Evolutionary conservation across 805 yeast species (phyloP).

Genomic region (Candida silvicultrix): DNA sequence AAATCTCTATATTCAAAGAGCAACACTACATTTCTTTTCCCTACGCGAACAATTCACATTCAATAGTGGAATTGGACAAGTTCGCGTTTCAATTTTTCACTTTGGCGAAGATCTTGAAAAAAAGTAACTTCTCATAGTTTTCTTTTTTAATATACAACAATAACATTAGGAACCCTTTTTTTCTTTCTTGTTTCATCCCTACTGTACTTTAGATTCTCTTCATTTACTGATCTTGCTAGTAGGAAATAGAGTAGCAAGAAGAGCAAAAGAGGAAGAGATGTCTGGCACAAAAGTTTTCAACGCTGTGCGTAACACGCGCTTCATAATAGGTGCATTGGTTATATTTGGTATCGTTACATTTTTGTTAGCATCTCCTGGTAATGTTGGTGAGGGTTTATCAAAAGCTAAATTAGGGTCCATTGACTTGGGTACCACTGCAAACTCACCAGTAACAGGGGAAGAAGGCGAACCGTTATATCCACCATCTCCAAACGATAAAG

Average conservation of each 20-base stretch:
- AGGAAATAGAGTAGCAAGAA: no score
- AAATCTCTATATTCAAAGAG: no score
- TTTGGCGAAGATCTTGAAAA: no score
- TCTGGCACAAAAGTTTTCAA: neutral
- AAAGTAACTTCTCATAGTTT: no score
- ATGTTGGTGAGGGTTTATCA: conserved; percentile 5
- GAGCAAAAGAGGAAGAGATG: neutral
- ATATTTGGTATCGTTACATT: conserved; percentile 44
- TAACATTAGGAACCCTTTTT: no score
- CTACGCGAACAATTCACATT: no score
- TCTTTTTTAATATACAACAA: no score
- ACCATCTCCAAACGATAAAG: neutral
- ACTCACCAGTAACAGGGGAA: neutral
- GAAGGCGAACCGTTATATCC: neutral
- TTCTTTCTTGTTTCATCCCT: no score
- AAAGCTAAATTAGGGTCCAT: neutral
- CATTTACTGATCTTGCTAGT: no score
- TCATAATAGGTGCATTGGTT: conserved; percentile 43
- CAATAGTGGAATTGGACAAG: no score
- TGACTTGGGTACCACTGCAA: neutral
- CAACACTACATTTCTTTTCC: neutral
- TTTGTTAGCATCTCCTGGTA: conserved; percentile 25
- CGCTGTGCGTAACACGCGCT: conserved; percentile 44
- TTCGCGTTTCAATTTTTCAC: no score
- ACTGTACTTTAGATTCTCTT: no score